These are phyloP conservation scores for Drosera spatulata DNA, from an alignment of 179 eudicot genomes.

Conservation along the genomic window DNA sequence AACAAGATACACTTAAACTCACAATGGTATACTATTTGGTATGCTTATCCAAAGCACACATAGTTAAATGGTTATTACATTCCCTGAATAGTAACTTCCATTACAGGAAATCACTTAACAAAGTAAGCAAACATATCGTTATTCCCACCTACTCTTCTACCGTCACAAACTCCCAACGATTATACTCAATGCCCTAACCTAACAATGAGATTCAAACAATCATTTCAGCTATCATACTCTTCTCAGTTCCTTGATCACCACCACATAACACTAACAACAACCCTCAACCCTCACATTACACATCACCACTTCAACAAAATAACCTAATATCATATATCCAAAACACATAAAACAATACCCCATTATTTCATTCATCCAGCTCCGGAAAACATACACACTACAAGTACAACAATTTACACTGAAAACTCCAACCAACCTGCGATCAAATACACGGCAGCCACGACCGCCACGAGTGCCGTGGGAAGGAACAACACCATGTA, in stretches of 20 bases:
- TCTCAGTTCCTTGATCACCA: no score
- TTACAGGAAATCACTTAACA: no score
- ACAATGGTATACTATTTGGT: no score
- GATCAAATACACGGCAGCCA: conserved; percentile 41
- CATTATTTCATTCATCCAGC: background rate
- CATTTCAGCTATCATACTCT: no score
- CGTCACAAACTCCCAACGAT: background rate
- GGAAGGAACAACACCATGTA: conserved; percentile 75
- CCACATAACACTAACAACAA: no score
- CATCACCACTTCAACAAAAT: background rate
- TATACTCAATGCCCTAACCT: background rate
- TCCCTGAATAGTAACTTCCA: no score
- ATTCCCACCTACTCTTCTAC: no score
- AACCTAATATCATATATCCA: background rate
- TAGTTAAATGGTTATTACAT: no score
- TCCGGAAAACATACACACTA: background rate
- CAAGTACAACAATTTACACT: background rate
- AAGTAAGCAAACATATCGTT: no score
- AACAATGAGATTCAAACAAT: background rate
- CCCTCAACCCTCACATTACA: background rate
- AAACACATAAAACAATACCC: background rate
- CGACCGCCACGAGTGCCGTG: conserved; percentile 33
- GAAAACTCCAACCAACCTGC: conserved; percentile 40
- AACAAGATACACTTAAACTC: no score
- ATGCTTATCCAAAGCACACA: no score